Evolutionary conservation across 352 stramenopile species (phyloP), one percentile per base, ranked within the genome.

Genomic region (Globisporangium recalcitrans): DNA sequence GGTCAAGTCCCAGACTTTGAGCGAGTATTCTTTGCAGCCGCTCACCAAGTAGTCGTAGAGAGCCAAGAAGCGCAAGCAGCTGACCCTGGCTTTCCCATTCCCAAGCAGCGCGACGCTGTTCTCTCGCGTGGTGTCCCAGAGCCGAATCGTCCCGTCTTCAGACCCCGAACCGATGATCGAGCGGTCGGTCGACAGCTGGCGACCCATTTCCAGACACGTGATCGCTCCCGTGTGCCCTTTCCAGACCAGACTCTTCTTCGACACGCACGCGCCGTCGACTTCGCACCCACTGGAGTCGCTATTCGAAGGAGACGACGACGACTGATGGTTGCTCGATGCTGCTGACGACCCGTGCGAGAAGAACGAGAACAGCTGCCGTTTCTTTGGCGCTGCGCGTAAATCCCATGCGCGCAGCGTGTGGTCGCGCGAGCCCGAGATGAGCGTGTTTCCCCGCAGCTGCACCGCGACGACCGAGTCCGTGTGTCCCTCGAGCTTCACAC

Each of bases 1-100:
- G 2, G 63, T 63, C 21, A 92, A 59, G 59, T 94, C 85, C 85
- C 85, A 94, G 6, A 87, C 78, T 44, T 89, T 75, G n/a, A 94
- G 58, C 26, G 75, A 73, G 21, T 72, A 72, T 31, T 79, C 69
- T 29, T 71, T 67, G 49, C 78, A 87, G 1, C 81, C 83, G 44
- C 81, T 73, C 3, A 87, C 78, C 38, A 94, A 66, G 31, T 78
- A 75, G 62, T 90, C 77, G 52, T 79, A 73, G 46, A 82, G 72
- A 32, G 83, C 57, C 26, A 94, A 40, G 46, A 92, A 85, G 6
- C 81, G 79, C 31, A 92, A 58, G 52, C 76, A 88, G 29, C 71
- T 81, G 16, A 92, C 70, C 6, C 70, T 71, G 7, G 71, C 74
- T 6, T 73, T 72, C 4, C 67, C 67, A 42, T 80, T 75, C 49